Evolutionary conservation across 2,329 filamentous ascomycete genomes (phyloP), one percentile per base, ranked within the genome.

Genomic region (Rhynchosporium secalis): DNA sequence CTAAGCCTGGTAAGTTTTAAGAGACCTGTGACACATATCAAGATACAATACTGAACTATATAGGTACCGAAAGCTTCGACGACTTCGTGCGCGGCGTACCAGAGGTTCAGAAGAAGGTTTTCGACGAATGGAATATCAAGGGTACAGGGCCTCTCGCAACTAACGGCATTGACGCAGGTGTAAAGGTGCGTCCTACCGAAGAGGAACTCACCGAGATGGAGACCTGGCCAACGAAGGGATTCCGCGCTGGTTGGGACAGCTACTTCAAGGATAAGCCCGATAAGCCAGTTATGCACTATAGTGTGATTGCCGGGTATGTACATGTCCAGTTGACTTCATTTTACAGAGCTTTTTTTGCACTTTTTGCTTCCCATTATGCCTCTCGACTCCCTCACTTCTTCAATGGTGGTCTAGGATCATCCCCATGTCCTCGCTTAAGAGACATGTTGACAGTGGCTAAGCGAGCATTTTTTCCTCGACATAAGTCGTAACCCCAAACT

Each of bases 231-330:
- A 91, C 85, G 54, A 85, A 85, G 10, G 86, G 91, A 58, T 94
- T 94, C 79, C 82, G 81, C 51, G 82, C 83, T 6, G 89, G 89
- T 2, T 94, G 89, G 89, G 86, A 93, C 70, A 87, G 83, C 59
- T 93, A 94, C 78, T 94, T 93, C 76, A 89, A 91, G 79, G 77
- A 93, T 73, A 92, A 92, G 79, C 89, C 89, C 0, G 89, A 93
- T 76, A 93, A 93, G 81, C 90, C 90, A 0, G 89, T 93, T 48
- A 93, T 93, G 90, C 90, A 93, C 73, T 93, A 93, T 77, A 88
- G 83, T 1, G 84, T 92, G 60, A 92, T 93, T 71, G 79, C 88
- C 15, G 87, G 87, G 66, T 80, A 71, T 69, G 73, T 63, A 26
- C n/a, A n/a, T 45, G 1, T n/a, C 10, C n/a, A 3, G 15, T 15